Evolutionary conservation across 1,284 basidiomycete species (phyloP), one percentile per base, ranked within the genome.

Genomic region (Marasmius oreades): DNA sequence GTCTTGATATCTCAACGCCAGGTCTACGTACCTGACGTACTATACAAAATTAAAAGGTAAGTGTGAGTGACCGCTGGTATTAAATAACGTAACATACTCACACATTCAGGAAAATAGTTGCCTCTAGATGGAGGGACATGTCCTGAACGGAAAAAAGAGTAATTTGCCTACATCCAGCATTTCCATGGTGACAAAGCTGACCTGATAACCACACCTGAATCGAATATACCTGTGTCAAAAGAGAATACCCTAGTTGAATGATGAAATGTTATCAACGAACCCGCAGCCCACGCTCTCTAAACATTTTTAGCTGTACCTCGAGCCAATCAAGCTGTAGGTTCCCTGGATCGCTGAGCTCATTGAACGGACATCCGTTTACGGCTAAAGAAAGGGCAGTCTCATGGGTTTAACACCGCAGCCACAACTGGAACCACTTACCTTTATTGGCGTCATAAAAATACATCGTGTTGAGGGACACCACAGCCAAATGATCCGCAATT

Each of bases 361-460:
- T 73, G 60, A 76, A 81, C 53, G 75, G 73, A 69, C 91, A 93
- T 14, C 91, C 90, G 64, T 83, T 81, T 52, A 88, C 85, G 64
- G 82, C 83, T 84, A 61, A 43, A 39, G 31, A 7, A 48, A 52
- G 47, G 56, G n/a, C 53, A n/a, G 45, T 16, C 37, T 46, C 33
- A 44, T 16, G 22, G n/a, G 33, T 28, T 20, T 39, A 37, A 50
- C 14, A 23, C 26, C 11, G 18, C 43, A 26, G 16, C 52, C 28
- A 33, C n/a, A 45, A 55, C 18, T 52, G 51, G 55, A 18, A 36
- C 28, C 10, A 61, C 75, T 67, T 64, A 85, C 91, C 90, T 75
- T 93, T 92, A 74, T 97, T 97, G 33, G 88, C 87, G 67, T 93
- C 88, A 71, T 91, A 97, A 74, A 93, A 95, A 72, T 93, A 97